phyloP scores from a whole-genome alignment of 257 asterid species.

The Fraxinus anomala region DNA sequence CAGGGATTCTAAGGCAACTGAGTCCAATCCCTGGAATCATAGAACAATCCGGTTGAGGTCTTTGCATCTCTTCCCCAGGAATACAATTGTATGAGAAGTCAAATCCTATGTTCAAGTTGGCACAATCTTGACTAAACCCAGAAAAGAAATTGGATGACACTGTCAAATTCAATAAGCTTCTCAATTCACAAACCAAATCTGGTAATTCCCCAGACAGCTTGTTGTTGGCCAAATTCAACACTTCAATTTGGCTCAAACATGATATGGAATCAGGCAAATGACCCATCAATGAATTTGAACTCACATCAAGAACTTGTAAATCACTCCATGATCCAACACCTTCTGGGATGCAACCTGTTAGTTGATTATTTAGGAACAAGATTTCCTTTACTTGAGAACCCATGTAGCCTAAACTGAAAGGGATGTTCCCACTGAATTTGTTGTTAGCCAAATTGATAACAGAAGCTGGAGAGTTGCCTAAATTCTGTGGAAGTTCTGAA shows the following conservation, averaged over 20 bases:
- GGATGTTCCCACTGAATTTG: conserved; percentile 56
- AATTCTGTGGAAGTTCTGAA: conserved; percentile 60
- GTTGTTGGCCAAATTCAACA: conserved; percentile 72
- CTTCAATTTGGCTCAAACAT: conserved; percentile 66
- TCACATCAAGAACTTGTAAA: conserved; percentile 74
- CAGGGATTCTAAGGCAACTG: conserved; percentile 74
- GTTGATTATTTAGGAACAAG: conserved; percentile 66
- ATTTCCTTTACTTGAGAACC: conserved; percentile 59
- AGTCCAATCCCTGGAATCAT: conserved; percentile 61
- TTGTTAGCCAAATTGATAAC: conserved; percentile 81
- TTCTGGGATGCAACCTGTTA: conserved; percentile 84
- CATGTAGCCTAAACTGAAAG: conserved; percentile 70
- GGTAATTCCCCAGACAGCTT: conserved; percentile 77
- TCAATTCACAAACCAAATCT: conserved; percentile 66
- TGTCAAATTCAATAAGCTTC: conserved; percentile 57
- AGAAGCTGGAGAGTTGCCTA: conserved; percentile 88
- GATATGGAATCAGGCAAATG: conserved; percentile 78
- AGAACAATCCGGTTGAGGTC: conserved; percentile 76
- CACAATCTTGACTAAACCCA: conserved; percentile 68
- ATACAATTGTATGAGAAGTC: conserved; percentile 82
- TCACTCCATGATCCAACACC: conserved; percentile 79
- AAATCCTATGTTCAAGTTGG: conserved; percentile 54
- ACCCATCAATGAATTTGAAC: conserved; percentile 66
- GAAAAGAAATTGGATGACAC: conserved; percentile 80
- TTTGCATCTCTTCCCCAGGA: conserved; percentile 69